phyloP scores from a whole-genome alignment of 1,139 yeast species.

The Suhomyces anneliseae region DNA sequence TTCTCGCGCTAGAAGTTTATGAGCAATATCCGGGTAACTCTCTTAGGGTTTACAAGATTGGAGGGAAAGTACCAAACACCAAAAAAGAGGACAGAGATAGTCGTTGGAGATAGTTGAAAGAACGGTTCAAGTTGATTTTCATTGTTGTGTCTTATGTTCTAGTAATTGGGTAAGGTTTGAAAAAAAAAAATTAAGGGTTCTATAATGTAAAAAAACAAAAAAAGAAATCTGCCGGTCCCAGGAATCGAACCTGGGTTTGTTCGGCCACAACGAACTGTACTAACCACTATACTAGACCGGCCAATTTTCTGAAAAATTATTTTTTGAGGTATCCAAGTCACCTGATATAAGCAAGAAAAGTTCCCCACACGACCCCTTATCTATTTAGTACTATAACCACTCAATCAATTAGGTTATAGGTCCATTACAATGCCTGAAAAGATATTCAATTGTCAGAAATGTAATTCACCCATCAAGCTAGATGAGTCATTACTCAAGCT shows the following conservation, averaged over 20 bases:
- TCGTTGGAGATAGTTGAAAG: neutral
- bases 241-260: slow-evolving; percentile 49
- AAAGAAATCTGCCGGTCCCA: slow-evolving; percentile 38
- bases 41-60: neutral
- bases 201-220: neutral
- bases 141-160: neutral
- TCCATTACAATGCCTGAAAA: slow-evolving; percentile 8
- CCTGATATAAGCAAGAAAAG: neutral
- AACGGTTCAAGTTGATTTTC: no score
- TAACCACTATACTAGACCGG: slow-evolving; percentile 48
- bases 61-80: neutral
- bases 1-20: neutral
- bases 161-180: neutral
- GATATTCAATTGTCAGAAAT: slow-evolving; percentile 33
- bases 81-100: no score
- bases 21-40: slow-evolving; percentile 6
- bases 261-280: slow-evolving; percentile 50
- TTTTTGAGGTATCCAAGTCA: neutral
- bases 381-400: neutral
- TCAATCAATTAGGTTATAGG: no score
- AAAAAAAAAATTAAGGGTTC: no score
- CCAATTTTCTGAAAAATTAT: slow-evolving; percentile 11
- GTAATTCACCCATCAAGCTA: slow-evolving; percentile 32
- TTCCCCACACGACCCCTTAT: neutral
- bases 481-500: slow-evolving; percentile 32